Conservation (phyloP, 1,139 yeast genomes). For the Spathaspora jeffriesii region DNA sequence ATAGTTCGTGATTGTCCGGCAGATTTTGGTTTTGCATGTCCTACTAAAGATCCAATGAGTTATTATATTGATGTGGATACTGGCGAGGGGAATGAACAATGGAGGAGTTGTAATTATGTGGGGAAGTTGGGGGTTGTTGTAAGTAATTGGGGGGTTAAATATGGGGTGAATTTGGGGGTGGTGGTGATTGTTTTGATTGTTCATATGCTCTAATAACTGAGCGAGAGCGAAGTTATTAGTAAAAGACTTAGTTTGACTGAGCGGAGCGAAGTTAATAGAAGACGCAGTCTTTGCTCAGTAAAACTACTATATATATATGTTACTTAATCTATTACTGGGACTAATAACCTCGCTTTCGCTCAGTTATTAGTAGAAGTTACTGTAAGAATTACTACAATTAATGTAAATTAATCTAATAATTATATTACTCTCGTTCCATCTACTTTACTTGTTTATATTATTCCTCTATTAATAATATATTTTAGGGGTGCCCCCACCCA, state of each 20-base stretch:
- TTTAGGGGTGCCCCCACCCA: background rate
- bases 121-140: slow-evolving; percentile 23
- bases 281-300: too few species aligned
- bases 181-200: background rate
- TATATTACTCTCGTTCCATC: too few species aligned
- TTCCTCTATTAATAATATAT: too few species aligned
- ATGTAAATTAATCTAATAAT: too few species aligned
- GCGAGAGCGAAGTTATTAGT: background rate
- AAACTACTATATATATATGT: too few species aligned
- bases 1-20: slow-evolving; percentile 87
- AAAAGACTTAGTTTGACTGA: too few species aligned
- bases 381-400: too few species aligned
- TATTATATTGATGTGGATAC: slow-evolving; percentile 44
- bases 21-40: slow-evolving; percentile 73
- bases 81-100: slow-evolving; percentile 19
- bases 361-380: too few species aligned
- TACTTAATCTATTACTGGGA: too few species aligned
- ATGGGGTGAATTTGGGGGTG: slow-evolving; percentile 8
- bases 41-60: slow-evolving; percentile 47
- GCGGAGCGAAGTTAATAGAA: too few species aligned
- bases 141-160: slow-evolving; percentile 2
- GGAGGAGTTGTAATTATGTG: slow-evolving; percentile 51
- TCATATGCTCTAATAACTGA: background rate
- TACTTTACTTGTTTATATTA: too few species aligned
- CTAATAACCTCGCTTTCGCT: too few species aligned